Evolutionary conservation across 805 yeast species (phyloP).

Genomic region (Starmerella vitae): DNA sequence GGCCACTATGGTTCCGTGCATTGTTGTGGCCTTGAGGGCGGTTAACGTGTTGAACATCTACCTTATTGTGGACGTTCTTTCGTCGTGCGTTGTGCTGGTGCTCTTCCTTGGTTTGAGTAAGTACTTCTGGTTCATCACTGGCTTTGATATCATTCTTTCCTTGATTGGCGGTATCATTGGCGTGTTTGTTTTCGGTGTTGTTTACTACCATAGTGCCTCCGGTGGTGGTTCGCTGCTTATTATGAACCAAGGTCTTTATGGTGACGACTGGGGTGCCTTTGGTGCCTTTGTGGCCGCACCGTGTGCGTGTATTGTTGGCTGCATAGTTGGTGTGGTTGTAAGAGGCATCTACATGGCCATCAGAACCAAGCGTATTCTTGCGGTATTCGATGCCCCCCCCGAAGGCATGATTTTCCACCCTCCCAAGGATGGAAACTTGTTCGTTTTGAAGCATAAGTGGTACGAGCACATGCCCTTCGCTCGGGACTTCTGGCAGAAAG

Average conservation of each 20-base stretch:
- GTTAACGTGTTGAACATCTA: conserved; percentile 74
- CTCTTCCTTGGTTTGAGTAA: conserved; percentile 65
- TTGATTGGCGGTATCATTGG: conserved; percentile 71
- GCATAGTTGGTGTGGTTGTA: conserved; percentile 36
- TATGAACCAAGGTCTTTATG: conserved; percentile 53
- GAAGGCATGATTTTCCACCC: conserved; percentile 8
- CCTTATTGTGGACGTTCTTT: conserved; percentile 78
- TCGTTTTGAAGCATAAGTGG: conserved; percentile 17
- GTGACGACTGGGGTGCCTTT: conserved; percentile 82
- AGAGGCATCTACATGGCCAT: conserved; percentile 18
- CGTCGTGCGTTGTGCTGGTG: conserved; percentile 76
- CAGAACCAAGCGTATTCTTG: conserved; percentile 7
- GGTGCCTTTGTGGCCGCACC: conserved; percentile 93
- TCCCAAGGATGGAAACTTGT: conserved; percentile 14
- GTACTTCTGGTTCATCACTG: conserved; percentile 53
- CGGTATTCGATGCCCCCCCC: conserved; percentile 19
- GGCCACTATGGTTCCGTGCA: conserved; percentile 69
- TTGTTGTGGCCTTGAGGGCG: conserved; percentile 74
- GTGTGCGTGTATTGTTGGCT: conserved; percentile 54
- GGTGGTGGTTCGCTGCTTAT: conserved; percentile 68
- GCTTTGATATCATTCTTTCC: conserved; percentile 69
- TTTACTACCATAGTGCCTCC: conserved; percentile 50
- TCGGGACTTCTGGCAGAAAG: conserved; percentile 2
- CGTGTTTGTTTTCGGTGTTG: conserved; percentile 71
- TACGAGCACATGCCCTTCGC: conserved; percentile 14